A percentile compares a stretch with the other conserved stretches of the same genome.
Evolutionary conservation across 1,284 basidiomycete genomes (phyloP).

Genomic region (Ceratobasidium theobromae): DNA sequence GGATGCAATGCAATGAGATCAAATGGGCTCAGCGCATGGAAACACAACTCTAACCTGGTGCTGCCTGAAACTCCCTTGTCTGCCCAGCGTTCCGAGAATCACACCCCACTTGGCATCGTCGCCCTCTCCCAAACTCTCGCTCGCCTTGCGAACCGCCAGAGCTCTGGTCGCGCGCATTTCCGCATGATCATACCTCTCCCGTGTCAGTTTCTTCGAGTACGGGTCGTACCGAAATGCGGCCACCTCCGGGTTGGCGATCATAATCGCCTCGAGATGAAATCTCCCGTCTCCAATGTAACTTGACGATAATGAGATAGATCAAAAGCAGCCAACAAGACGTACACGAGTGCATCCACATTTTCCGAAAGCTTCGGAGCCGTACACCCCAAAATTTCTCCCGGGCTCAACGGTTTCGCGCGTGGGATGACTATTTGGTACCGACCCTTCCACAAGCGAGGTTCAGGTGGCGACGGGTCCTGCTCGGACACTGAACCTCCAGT

Average conservation of each 20-base stretch:
- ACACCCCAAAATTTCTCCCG: slow-evolving; percentile 96
- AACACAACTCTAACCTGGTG: slow-evolving; percentile 56
- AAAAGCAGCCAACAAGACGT: slow-evolving; percentile 28
- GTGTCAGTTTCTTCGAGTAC: slow-evolving; percentile 94
- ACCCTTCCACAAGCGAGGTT: slow-evolving; percentile 43
- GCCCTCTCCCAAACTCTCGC: slow-evolving; percentile 53
- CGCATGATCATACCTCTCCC: slow-evolving; percentile 87
- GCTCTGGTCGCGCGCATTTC: slow-evolving; percentile 80
- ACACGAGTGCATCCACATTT: slow-evolving; percentile 87
- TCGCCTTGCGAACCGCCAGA: slow-evolving; percentile 76
- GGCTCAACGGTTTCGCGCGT: slow-evolving; percentile 89
- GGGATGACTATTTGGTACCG: slow-evolving; percentile 83
- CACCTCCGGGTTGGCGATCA: slow-evolving; percentile 97
- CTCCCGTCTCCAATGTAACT: slow-evolving; percentile 98
- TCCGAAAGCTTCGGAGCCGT: slow-evolving; percentile 79
- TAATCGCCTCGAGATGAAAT: slow-evolving; percentile 97
- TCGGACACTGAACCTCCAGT: slow-evolving; percentile 25
- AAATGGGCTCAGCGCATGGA: too few relatives aligned
- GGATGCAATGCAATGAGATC: too few relatives aligned
- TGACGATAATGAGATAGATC: slow-evolving; percentile 18
- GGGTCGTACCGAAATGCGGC: slow-evolving; percentile 99
- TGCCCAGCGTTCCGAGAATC: slow-evolving; percentile 91
- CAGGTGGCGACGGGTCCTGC: not conserved
- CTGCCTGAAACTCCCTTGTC: slow-evolving; percentile 92
- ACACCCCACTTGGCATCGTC: slow-evolving; percentile 74